phyloP scores from a whole-genome alignment of 164 flowering plant species.

The Umbellularia californica region DNA sequence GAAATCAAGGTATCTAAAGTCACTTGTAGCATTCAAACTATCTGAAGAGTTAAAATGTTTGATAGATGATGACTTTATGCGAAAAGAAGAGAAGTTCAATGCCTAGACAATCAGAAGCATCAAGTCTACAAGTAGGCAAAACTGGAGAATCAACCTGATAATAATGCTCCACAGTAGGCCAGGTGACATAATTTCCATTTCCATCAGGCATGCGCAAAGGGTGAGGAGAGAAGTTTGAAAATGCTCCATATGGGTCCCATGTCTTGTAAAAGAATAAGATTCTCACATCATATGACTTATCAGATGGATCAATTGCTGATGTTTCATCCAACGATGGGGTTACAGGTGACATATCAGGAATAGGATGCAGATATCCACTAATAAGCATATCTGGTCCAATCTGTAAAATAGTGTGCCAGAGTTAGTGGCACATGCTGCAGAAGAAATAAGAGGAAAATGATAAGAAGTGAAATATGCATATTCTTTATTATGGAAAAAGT shows the following conservation, averaged over 20 bases:
- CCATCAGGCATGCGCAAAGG: slow-evolving; percentile 71
- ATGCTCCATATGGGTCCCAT: slow-evolving; percentile 95
- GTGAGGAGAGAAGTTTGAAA: slow-evolving; percentile 92
- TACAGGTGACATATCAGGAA: slow-evolving; percentile 74
- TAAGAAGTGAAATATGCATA: background rate
- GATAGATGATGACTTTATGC: background rate
- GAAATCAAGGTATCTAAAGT: background rate
- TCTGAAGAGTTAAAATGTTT: background rate
- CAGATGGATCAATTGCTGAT: slow-evolving; percentile 68
- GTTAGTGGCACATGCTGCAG: background rate
- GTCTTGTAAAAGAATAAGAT: slow-evolving; percentile 90
- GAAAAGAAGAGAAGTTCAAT: background rate
- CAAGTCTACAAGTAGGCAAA: background rate
- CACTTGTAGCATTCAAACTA: background rate
- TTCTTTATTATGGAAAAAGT: background rate
- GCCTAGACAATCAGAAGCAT: background rate
- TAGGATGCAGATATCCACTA: slow-evolving; percentile 93
- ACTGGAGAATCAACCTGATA: slow-evolving; percentile 60
- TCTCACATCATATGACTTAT: slow-evolving; percentile 61
- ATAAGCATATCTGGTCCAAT: slow-evolving; percentile 95
- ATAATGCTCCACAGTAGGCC: slow-evolving; percentile 91
- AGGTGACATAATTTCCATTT: slow-evolving; percentile 51
- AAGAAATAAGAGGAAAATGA: background rate
- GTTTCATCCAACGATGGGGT: slow-evolving; percentile 82
- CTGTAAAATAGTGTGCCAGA: slow-evolving; percentile 31